phyloP scores from a whole-genome alignment of 2,329 filamentous ascomycete species.

The Paraphaeosphaeria minitans region DNA sequence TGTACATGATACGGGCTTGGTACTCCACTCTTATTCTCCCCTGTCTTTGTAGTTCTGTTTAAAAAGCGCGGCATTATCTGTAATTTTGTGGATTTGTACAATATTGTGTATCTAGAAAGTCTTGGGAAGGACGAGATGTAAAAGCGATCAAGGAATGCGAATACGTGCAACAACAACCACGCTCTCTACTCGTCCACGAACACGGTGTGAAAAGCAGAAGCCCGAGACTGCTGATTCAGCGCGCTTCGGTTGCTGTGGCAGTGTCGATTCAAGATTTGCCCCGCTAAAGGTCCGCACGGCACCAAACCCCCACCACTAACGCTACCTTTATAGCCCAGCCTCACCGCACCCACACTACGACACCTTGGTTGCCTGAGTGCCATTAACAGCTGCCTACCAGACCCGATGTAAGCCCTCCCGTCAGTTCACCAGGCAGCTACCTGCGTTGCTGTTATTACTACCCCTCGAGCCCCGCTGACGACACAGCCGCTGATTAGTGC shows the following conservation, averaged over 20 bases:
- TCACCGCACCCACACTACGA: slow-evolving; percentile 29
- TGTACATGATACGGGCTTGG: slow-evolving; percentile 43
- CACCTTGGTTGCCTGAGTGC: slow-evolving; percentile 27
- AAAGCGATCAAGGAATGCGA: slow-evolving; percentile 38
- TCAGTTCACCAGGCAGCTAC: slow-evolving; percentile 24
- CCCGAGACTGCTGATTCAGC: slow-evolving; percentile 9
- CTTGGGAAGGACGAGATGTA: slow-evolving; percentile 37
- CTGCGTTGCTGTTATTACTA: slow-evolving; percentile 13
- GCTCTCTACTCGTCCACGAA: slow-evolving; percentile 6
- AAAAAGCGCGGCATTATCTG: slow-evolving; percentile 45
- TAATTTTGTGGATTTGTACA: slow-evolving; percentile 40
- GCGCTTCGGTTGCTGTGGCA: slow-evolving; percentile 21
- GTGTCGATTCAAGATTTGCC: slow-evolving; percentile 12
- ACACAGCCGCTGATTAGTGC: slow-evolving; percentile 39
- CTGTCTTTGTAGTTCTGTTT: slow-evolving; percentile 31
- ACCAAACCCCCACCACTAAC: slow-evolving; percentile 27
- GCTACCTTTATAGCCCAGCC: slow-evolving; percentile 22
- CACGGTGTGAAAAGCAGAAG: not conserved
- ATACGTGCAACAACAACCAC: slow-evolving; percentile 16
- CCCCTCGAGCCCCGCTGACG: slow-evolving; percentile 37
- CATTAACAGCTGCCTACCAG: slow-evolving; percentile 23
- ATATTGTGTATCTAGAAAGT: slow-evolving; percentile 44
- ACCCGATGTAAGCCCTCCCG: slow-evolving; percentile 34
- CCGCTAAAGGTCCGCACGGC: slow-evolving; percentile 1
- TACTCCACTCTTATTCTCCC: slow-evolving; percentile 45